Evolutionary conservation across 176 grass and related monocot genomes (phyloP).

Genomic region (Aechmea fasciata): DNA sequence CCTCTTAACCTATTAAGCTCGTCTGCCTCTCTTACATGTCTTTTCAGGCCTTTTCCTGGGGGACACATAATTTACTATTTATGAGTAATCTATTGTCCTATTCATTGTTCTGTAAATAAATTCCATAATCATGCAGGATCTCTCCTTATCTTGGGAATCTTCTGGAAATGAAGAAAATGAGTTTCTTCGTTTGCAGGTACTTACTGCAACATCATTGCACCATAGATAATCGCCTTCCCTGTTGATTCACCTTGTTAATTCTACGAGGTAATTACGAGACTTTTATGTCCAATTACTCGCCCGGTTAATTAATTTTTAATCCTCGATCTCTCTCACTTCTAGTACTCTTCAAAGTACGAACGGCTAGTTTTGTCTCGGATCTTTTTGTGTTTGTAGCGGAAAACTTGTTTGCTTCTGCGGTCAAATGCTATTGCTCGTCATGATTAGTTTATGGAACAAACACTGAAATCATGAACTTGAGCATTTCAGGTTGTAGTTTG

Average conservation of each 20-base stretch:
- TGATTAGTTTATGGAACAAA: too few species aligned
- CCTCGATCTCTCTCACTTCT: too few species aligned
- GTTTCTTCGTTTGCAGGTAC: conserved; percentile 86
- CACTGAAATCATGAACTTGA: too few species aligned
- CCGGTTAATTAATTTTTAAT: too few species aligned
- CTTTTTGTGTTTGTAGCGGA: too few species aligned
- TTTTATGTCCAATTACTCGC: too few species aligned
- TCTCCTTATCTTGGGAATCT: conserved; percentile 66
- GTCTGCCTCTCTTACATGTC: not conserved
- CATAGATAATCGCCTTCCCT: not conserved
- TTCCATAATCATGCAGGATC: conserved; percentile 22
- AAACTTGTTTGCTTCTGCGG: too few species aligned
- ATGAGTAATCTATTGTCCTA: not conserved
- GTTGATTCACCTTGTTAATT: not conserved
- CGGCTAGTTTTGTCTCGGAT: too few species aligned
- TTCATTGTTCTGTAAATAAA: not conserved
- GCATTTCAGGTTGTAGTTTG: too few species aligned
- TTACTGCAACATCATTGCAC: not conserved
- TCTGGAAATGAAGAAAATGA: conserved; percentile 76
- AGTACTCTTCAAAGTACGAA: too few species aligned
- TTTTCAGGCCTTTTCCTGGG: not conserved
- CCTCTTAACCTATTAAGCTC: not conserved
- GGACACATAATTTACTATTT: not conserved
- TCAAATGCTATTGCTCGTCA: too few species aligned
- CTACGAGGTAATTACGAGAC: too few species aligned